These are phyloP conservation scores for Strobilomyces confusus DNA, from an alignment of 768 basidiomycete species.

Conservation along the genomic window DNA sequence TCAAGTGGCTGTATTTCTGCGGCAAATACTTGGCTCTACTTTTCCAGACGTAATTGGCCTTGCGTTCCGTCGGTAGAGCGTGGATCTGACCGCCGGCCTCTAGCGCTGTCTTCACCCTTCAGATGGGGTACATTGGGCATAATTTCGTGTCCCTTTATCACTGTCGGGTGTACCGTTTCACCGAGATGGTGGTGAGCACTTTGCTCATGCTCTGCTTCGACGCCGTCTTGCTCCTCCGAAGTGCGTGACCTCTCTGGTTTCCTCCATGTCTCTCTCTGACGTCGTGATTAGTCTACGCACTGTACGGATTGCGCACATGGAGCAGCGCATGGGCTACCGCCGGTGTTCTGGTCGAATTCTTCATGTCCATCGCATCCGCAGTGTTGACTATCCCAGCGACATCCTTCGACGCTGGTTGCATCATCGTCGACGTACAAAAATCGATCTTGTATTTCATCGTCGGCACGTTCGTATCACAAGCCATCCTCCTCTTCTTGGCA, in stretches of 20 bases:
- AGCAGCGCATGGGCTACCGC: background rate
- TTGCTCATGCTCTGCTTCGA: conserved; percentile 18
- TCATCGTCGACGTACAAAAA: background rate
- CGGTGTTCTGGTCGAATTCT: conserved; percentile 13
- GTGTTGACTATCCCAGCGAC: background rate
- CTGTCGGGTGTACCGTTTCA: conserved; percentile 13
- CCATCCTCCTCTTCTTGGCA: conserved; percentile 16
- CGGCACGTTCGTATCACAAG: conserved; percentile 12
- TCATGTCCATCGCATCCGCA: background rate
- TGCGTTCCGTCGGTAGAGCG: background rate
- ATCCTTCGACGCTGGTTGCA: conserved; percentile 13
- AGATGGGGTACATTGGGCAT: conserved; percentile 1
- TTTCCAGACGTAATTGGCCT: conserved; percentile 12
- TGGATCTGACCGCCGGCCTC: background rate
- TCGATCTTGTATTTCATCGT: conserved; percentile 2
- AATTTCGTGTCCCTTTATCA: background rate
- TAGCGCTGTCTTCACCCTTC: conserved; percentile 9
- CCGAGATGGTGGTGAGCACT: conserved; percentile 10
- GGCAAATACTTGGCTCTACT: conserved; percentile 17
- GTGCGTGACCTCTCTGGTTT: conserved; percentile 7
- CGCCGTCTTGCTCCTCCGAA: conserved; percentile 19
- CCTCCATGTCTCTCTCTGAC: background rate
- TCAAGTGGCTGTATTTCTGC: conserved; percentile 29
- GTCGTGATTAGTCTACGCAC: conserved; percentile 16
- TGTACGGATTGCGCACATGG: conserved; percentile 8